Evolutionary conservation across 306 rosid species (phyloP).

Genomic region (Rosa persica): DNA sequence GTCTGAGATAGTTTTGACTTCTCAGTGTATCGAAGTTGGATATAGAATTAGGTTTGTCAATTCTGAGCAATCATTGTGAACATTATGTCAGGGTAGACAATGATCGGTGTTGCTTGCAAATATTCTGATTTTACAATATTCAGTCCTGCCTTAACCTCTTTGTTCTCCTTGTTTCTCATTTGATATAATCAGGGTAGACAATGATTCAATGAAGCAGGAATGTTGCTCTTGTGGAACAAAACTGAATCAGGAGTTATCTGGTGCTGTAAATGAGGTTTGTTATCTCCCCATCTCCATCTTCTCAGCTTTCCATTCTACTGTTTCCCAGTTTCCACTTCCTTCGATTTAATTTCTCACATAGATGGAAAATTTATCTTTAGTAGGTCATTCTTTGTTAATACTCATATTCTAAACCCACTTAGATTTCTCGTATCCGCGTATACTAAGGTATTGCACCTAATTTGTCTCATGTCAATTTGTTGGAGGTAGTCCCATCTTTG

Average conservation of each 20-base stretch:
- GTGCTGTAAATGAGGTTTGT: constrained; percentile 49
- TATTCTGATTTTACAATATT: background rate
- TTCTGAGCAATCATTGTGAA: background rate
- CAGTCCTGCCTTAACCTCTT: background rate
- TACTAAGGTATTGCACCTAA: background rate
- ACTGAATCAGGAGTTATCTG: constrained; percentile 31
- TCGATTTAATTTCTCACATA: background rate
- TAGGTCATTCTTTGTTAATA: background rate
- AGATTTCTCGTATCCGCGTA: background rate
- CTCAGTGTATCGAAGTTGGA: background rate
- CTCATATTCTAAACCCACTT: background rate
- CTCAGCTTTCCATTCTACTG: background rate
- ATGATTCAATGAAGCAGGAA: constrained; percentile 31
- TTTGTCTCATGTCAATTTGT: constrained; percentile 1
- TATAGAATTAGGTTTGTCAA: background rate
- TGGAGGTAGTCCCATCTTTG: constrained; percentile 2
- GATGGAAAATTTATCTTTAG: background rate
- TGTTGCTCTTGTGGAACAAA: constrained; percentile 25
- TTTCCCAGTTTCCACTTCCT: background rate
- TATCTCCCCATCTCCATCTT: background rate
- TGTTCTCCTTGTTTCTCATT: constrained; percentile 6
- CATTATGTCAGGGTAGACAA: background rate
- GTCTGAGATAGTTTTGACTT: background rate
- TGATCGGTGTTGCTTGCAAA: background rate
- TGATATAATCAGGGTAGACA: constrained; percentile 51